Conservation (phyloP, 2,329 filamentous ascomycete species). For the Diaporthe sp. region DNA sequence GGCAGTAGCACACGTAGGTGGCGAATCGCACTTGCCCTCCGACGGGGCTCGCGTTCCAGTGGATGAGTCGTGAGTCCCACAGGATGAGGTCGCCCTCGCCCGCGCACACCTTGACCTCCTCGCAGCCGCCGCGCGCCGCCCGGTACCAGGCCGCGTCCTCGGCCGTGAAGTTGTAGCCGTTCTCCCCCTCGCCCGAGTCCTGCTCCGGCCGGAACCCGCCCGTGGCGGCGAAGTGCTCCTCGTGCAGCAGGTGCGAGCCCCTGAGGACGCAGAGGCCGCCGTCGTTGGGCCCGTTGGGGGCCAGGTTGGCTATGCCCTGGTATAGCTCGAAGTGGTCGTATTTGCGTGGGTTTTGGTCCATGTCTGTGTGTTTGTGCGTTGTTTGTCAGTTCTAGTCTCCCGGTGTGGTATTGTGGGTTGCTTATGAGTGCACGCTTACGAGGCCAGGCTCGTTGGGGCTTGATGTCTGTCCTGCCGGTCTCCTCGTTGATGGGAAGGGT, state of each 20-base stretch:
- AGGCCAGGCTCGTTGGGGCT: constrained; percentile 30
- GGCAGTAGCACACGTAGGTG: constrained; percentile 36
- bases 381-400: background rate
- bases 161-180: constrained; percentile 32
- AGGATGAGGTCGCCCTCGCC: constrained; percentile 36
- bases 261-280: constrained; percentile 34
- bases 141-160: constrained; percentile 28
- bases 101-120: constrained; percentile 37
- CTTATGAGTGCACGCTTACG: constrained; percentile 10
- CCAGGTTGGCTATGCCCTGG: constrained; percentile 37
- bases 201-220: constrained; percentile 31
- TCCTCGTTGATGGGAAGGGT: constrained; percentile 34
- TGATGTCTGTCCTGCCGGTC: constrained; percentile 34
- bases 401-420: background rate
- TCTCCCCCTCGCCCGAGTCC: constrained; percentile 32
- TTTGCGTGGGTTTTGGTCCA: constrained; percentile 36
- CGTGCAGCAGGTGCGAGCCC: constrained; percentile 34
- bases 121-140: constrained; percentile 24
- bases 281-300: constrained; percentile 32
- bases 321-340: constrained; percentile 37
- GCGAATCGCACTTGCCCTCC: constrained; percentile 26
- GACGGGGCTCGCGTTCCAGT: constrained; percentile 37
- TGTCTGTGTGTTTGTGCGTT: constrained; percentile 1
- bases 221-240: constrained; percentile 17
- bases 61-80: constrained; percentile 34